phyloP scores from a whole-genome alignment of 2,329 filamentous ascomycete genomes.

The Trichophyton rubrum region DNA sequence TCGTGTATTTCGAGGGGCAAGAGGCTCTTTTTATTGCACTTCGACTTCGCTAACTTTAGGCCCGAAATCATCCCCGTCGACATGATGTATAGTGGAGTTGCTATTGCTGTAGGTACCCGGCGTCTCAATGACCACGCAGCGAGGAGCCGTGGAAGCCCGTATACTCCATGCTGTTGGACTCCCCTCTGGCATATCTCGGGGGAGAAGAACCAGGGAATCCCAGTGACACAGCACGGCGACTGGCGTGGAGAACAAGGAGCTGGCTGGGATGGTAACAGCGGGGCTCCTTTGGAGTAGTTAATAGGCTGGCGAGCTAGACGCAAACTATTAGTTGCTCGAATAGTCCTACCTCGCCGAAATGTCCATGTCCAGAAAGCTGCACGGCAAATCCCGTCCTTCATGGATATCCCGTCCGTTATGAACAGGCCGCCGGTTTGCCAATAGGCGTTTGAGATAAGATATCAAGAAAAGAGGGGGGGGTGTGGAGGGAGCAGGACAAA shows the following conservation, averaged over 20 bases:
- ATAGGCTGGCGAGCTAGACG: not conserved
- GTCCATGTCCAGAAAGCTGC: not conserved
- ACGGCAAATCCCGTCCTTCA: not conserved
- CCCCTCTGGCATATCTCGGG: not conserved
- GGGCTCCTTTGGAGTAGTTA: not conserved
- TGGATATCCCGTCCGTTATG: not conserved
- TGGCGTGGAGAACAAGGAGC: slow-evolving; percentile 1
- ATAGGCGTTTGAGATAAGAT: not conserved
- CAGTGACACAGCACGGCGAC: slow-evolving; percentile 6
- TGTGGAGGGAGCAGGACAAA: too few species aligned
- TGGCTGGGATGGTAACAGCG: not conserved
- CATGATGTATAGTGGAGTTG: slow-evolving; percentile 4
- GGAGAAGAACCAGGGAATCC: not conserved
- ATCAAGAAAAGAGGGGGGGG: not conserved
- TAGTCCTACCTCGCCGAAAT: not conserved
- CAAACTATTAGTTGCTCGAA: not conserved
- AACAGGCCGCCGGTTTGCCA: not conserved
- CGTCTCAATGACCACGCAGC: not conserved
- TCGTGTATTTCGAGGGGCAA: not conserved
- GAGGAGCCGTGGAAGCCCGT: not conserved
- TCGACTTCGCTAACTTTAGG: not conserved
- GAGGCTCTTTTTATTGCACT: not conserved
- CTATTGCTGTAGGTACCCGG: slow-evolving; percentile 11
- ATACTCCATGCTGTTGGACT: not conserved
- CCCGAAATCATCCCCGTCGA: slow-evolving; percentile 2